Percentiles rank a stretch among this genome's conserved stretches.
Conservation (phyloP, 2,329 filamentous ascomycete genomes). For the Gyromitra esculenta region DNA sequence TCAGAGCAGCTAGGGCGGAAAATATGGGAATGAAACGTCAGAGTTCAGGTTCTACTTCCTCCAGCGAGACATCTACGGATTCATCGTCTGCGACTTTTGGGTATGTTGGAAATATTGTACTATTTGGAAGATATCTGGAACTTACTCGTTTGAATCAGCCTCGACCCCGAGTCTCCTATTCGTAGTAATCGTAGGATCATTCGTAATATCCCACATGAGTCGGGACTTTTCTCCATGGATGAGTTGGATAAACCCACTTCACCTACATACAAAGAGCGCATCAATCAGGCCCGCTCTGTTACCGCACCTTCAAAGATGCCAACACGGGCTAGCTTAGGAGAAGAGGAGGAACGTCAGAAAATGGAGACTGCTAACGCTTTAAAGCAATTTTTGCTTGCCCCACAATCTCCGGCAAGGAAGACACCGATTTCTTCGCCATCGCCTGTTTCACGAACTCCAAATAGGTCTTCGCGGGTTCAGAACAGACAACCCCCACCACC, state of each 20-base stretch:
- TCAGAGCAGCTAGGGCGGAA: constrained; percentile 84
- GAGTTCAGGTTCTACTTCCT: constrained; percentile 48
- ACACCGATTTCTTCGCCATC: constrained; percentile 25
- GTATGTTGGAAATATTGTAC: constrained; percentile 41
- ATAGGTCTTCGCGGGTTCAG: constrained; percentile 20
- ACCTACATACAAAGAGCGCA: constrained; percentile 36
- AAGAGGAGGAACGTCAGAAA: constrained; percentile 31
- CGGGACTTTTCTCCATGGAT: constrained; percentile 46
- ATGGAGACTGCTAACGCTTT: constrained; percentile 45
- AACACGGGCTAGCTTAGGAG: constrained; percentile 16
- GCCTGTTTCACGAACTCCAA: constrained; percentile 22
- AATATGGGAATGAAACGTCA: constrained; percentile 61
- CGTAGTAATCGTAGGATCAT: constrained; percentile 34
- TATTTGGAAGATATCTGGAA: constrained; percentile 29
- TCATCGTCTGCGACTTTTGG: constrained; percentile 40
- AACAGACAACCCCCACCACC: constrained; percentile 15
- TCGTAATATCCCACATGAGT: constrained; percentile 37
- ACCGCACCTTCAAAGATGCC: constrained; percentile 24
- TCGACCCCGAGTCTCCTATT: constrained; percentile 48
- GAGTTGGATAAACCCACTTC: constrained; percentile 38
- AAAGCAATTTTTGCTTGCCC: constrained; percentile 45
- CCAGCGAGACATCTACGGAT: constrained; percentile 37
- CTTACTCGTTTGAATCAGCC: constrained; percentile 42
- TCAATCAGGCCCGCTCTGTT: constrained; percentile 29
- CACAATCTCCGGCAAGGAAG: constrained; percentile 32